phyloP scores from a whole-genome alignment of 306 rosid genomes.

The Quercus suber region DNA sequence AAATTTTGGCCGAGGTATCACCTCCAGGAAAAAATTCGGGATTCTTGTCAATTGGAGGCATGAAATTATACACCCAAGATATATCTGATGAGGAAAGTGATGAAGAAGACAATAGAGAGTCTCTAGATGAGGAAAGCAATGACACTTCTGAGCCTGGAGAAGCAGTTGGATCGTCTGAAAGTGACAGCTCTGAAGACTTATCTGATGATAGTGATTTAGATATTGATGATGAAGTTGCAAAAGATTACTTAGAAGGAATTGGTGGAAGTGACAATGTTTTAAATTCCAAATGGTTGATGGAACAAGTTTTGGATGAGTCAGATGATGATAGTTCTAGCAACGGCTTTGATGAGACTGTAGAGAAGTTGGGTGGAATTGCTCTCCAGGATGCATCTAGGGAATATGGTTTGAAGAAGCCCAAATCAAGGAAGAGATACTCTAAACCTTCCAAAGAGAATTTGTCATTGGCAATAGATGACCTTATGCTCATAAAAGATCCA shows the following conservation, averaged over 20 bases:
- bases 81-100: constrained; percentile 61
- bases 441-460: constrained; percentile 24
- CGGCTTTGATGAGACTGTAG: constrained; percentile 51
- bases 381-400: constrained; percentile 76
- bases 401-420: constrained; percentile 56
- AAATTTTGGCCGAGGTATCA: constrained; percentile 25
- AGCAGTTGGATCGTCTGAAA: constrained; percentile 46
- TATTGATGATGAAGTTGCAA: constrained; percentile 77
- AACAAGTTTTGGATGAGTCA: constrained; percentile 46
- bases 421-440: constrained; percentile 43
- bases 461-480: constrained; percentile 49
- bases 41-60: constrained; percentile 80
- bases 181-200: constrained; percentile 54
- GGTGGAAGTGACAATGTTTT: constrained; percentile 74
- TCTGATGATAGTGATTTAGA: constrained; percentile 76
- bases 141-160: constrained; percentile 42
- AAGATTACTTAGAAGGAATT: constrained; percentile 86
- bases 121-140: constrained; percentile 44
- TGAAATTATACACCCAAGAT: constrained; percentile 75
- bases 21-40: constrained; percentile 64
- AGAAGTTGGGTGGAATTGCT: constrained; percentile 74
- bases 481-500: constrained; percentile 53
- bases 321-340: constrained; percentile 56
- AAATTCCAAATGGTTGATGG: constrained; percentile 71
- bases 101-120: constrained; percentile 39